Base-by-base conservation (phyloP, 1,284 basidiomycete genomes). In the Puccinia hordei region DNA sequence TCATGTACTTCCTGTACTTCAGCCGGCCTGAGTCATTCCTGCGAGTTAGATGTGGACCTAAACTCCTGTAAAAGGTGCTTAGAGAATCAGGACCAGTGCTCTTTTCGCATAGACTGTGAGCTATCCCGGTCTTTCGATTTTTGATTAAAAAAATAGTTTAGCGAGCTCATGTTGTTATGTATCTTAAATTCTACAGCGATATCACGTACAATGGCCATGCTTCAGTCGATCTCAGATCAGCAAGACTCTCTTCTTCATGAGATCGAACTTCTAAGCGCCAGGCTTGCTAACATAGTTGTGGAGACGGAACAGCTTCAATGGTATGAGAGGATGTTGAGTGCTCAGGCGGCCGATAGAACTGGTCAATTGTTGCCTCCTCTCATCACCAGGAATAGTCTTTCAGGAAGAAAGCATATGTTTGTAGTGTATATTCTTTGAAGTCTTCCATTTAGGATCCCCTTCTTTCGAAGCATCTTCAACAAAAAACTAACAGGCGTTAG, bases 351-450 rank as follows among this genome's bases (percentile, higher is more conserved):
- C 17, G 27, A 59, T 13, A 24, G 57, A 4, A 33, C 24, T 59
- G 27, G 27, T 33, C n/a, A 6, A 9, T 33, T 33, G 1, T 33
- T 59, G 5, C 24, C 57, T 59, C 57, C 57, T 8, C 57, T 59
- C 9, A 33, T 59, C 57, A 59, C 57, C 6, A 59, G 12, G 12
- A 33, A 30, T 33, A 5, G 30, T 59, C 57, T 30, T 30, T 13
- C 27, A 13, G 57, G 57, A 9, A 59, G 57, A 59, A 33, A 10
- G 8, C 24, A 59, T 33, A 59, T 33, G n/a, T 33, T 59, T 59
- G 57, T 59, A n/a, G 27, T 59, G 6, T 59, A 59, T 59, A 59
- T 59, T 24, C 57, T 59, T 59, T 33, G 30, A 59, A 17, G 19
- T 55, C n/a, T 8, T 24, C 19, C 22, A 24, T 55, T 2, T 9